Evolutionary conservation across 2,329 filamentous ascomycete genomes (phyloP).

Genomic region (Zymoseptoria pseudotritici): DNA sequence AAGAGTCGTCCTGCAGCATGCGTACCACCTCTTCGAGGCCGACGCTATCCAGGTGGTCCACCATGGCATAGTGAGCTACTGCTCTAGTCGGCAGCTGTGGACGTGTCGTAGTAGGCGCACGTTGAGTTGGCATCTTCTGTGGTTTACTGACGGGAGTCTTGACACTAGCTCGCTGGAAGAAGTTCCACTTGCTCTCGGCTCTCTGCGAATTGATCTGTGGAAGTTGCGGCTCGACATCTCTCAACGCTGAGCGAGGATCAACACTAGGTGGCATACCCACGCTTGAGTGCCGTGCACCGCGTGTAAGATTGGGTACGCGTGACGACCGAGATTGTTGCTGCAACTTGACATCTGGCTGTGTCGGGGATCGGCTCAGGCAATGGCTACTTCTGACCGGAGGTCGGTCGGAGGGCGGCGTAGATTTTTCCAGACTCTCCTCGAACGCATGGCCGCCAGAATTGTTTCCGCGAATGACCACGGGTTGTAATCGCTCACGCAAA

Average conservation of each 20-base stretch:
- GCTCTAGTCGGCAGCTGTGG: constrained; percentile 4
- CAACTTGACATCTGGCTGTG: constrained; percentile 11
- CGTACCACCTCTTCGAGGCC: constrained; percentile 40
- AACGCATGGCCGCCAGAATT: constrained; percentile 25
- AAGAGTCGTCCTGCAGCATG: constrained; percentile 35
- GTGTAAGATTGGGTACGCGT: constrained; percentile 1
- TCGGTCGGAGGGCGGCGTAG: neutral
- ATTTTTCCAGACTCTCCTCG: constrained; percentile 2
- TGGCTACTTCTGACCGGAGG: constrained; percentile 13
- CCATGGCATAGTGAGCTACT: constrained; percentile 50
- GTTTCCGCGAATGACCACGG: constrained; percentile 39
- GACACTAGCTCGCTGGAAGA: constrained; percentile 47
- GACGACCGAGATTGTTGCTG: neutral
- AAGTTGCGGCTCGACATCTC: constrained; percentile 7
- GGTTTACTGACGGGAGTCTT: constrained; percentile 31
- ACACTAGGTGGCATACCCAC: neutral
- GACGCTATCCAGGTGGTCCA: constrained; percentile 42
- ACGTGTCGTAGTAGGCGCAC: constrained; percentile 7
- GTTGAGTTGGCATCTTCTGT: neutral
- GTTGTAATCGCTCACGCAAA: constrained; percentile 37
- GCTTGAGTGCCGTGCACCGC: constrained; percentile 7
- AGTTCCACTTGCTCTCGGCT: constrained; percentile 47
- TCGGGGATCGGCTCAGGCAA: constrained; percentile 13
- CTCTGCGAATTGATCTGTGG: constrained; percentile 22
- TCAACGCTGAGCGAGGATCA: neutral